Conservation (phyloP, 306 rosid species). For the Vigna hirtella region DNA sequence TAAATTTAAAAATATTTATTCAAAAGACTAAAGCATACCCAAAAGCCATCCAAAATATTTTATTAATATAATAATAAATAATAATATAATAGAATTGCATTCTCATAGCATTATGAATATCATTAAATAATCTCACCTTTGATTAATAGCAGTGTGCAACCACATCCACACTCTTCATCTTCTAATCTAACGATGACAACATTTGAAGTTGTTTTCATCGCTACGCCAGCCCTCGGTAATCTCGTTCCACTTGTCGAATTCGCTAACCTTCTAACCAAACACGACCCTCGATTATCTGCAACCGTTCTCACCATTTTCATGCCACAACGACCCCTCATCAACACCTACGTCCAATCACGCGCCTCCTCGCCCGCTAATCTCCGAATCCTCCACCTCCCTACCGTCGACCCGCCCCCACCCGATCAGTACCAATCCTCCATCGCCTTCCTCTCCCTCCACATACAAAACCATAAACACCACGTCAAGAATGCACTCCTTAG, state of each 20-base stretch:
- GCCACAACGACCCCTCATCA: conserved; percentile 55
- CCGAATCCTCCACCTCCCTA: conserved; percentile 52
- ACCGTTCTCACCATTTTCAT: conserved; percentile 57
- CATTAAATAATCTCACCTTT: no score
- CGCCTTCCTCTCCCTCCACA: conserved; percentile 40
- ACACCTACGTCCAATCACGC: conserved; percentile 51
- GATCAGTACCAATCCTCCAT: conserved; percentile 50
- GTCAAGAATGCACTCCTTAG: conserved; percentile 42
- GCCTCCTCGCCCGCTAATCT: conserved; percentile 45
- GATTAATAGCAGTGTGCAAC: no score
- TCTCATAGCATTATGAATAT: no score
- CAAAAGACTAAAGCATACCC: no score
- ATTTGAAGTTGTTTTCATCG: conserved; percentile 57
- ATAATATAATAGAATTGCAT: no score
- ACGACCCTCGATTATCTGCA: conserved; percentile 54
- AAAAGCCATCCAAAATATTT: no score
- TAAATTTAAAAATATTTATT: no score
- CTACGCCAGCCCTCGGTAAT: conserved; percentile 63
- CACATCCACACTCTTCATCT: no score
- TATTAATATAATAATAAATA: no score
- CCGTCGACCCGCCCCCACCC: conserved; percentile 49
- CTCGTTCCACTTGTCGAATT: conserved; percentile 64
- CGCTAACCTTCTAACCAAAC: conserved; percentile 58
- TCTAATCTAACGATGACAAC: not conserved
- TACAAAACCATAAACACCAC: conserved; percentile 48